Percentiles rank a stretch among this genome's conserved stretches.
phyloP scores from a whole-genome alignment of 2,329 filamentous ascomycete genomes.

The Hypoxylon sp. region DNA sequence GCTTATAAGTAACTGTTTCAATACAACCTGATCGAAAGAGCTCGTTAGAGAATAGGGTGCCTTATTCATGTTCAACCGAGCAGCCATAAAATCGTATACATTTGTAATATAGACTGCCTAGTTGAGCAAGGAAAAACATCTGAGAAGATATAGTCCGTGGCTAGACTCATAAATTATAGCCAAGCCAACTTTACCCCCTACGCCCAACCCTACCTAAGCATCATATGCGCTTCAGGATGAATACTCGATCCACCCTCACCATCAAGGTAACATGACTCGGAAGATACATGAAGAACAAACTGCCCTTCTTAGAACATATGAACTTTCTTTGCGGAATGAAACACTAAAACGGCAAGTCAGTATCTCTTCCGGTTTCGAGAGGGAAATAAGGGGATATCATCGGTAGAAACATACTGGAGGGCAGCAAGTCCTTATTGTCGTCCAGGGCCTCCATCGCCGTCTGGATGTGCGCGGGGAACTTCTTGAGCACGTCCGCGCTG shows the following conservation, averaged over 20 bases:
- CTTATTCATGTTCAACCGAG: too few species aligned
- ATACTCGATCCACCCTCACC: not conserved
- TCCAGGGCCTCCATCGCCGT: conserved; percentile 50
- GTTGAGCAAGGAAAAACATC: too few species aligned
- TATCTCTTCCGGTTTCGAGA: not conserved
- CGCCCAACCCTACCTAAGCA: not conserved
- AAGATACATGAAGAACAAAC: not conserved
- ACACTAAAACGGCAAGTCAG: conserved; percentile 40
- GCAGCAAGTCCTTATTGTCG: conserved; percentile 49
- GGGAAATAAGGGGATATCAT: not conserved
- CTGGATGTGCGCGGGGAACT: conserved; percentile 46
- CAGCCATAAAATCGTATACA: too few species aligned
- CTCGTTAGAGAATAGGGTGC: too few species aligned
- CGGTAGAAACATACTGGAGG: conserved; percentile 20
- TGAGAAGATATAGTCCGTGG: not conserved
- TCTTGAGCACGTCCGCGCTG: conserved; percentile 47
- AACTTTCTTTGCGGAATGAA: conserved; percentile 48
- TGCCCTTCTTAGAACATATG: conserved; percentile 48
- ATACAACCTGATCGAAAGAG: too few species aligned
- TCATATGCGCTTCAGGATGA: not conserved
- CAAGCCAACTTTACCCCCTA: not conserved
- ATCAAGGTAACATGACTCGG: not conserved
- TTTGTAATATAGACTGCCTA: too few species aligned
- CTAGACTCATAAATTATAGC: not conserved
- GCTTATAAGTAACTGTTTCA: too few species aligned